These are phyloP conservation scores for Zymoseptoria passerinii DNA, from an alignment of 2,329 filamentous ascomycete genomes.

Conservation along the genomic window DNA sequence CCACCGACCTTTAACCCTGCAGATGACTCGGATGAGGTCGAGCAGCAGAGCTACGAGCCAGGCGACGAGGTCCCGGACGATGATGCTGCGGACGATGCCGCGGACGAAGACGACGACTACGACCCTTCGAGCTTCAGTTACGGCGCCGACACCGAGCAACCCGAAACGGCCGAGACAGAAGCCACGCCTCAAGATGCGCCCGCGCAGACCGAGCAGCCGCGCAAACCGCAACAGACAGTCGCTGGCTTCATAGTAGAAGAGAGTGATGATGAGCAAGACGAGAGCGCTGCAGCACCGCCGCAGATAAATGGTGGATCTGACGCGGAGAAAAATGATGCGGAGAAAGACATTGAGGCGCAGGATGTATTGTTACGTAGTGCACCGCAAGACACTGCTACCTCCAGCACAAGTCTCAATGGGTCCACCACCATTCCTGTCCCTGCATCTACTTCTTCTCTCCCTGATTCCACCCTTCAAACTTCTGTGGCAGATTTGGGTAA, in stretches of 20 bases:
- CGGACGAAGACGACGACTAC: slow-evolving; percentile 29
- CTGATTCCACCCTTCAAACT: slow-evolving; percentile 27
- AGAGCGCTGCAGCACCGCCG: slow-evolving; percentile 17
- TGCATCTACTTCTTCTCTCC: slow-evolving; percentile 21
- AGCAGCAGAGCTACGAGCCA: slow-evolving; percentile 30
- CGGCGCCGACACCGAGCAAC: slow-evolving; percentile 10
- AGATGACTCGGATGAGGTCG: slow-evolving; percentile 16
- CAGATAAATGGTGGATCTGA: slow-evolving; percentile 22
- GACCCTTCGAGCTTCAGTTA: slow-evolving; percentile 28
- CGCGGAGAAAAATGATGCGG: slow-evolving; percentile 20
- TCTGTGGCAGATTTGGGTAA: slow-evolving; percentile 20
- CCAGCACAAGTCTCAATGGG: slow-evolving; percentile 29
- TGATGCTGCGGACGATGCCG: slow-evolving; percentile 13
- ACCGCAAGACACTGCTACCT: slow-evolving; percentile 28
- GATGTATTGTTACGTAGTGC: slow-evolving; percentile 53
- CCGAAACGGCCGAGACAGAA: slow-evolving; percentile 5
- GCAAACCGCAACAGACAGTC: slow-evolving; percentile 23
- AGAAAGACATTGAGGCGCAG: slow-evolving; percentile 28
- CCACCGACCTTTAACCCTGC: slow-evolving; percentile 18
- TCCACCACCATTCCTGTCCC: slow-evolving; percentile 25
- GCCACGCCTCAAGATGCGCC: slow-evolving; percentile 28
- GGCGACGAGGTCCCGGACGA: slow-evolving; percentile 9
- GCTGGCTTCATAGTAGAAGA: slow-evolving; percentile 56
- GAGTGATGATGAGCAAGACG: slow-evolving; percentile 50
- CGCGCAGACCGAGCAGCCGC: slow-evolving; percentile 34